Evolutionary conservation across 1,284 basidiomycete genomes (phyloP), one percentile per base, ranked within the genome.

Genomic region (Phellopilus nigrolimitatus): DNA sequence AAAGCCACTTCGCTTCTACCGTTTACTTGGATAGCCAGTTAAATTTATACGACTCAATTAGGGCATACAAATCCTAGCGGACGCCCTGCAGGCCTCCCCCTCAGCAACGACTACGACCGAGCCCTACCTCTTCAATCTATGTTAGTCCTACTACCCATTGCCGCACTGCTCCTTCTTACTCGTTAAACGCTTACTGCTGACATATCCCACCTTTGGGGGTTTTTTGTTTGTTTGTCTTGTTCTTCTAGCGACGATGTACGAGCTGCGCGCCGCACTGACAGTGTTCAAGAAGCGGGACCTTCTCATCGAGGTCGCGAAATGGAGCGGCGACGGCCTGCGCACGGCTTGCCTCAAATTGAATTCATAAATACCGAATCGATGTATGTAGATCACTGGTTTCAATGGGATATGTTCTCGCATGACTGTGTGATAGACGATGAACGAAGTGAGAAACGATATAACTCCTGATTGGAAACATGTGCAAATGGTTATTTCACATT

Each of bases 91-190:
- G 45, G 62, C 73, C 3, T 83, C 84, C 1, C 88, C 88, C 0
- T 75, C 83, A 0, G 77, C 76, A 39, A 76, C 84, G 12, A 80
- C 84, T 8, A 75, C 82, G 17, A 82, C 85, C 2, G 88, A 91
- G 60, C 87, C 88, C 3, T 86, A 86, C 64, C 62, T 91, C 39
- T 91, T 90, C 67, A 91, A 91, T 57, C 70, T 91, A 13, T 85
- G 88, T 89, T 62, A 57, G 85, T 67, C 1, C 40, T 33, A 19
- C 28, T n/a, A n/a, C n/a, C n/a, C n/a, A n/a, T n/a, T n/a, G n/a
- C n/a, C n/a, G n/a, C n/a, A n/a, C n/a, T 8, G 43, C 12, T 25
- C 19, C 21, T 3, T 34, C 27, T 30, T 34, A 3, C 40, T 4
- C 13, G 21, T 19, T 6, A 38, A 2, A n/a, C 39, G 27, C 1